Conservation (phyloP, 768 basidiomycete species). For the Omphalotus guepiniiformis region DNA sequence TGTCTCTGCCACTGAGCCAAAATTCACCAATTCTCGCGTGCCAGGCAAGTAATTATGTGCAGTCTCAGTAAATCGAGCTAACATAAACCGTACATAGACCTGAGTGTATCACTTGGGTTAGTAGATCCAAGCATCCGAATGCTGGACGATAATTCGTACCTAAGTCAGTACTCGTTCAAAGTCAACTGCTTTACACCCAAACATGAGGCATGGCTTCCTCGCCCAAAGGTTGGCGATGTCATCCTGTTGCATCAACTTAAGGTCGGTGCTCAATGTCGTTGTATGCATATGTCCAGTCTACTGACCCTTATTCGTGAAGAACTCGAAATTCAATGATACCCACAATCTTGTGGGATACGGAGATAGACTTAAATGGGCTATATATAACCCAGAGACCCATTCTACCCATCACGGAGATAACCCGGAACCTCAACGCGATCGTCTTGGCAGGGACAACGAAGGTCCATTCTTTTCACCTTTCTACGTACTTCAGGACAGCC, state of each 20-base stretch:
- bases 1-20: too few species aligned
- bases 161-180: conserved; percentile 15
- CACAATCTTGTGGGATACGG: conserved; percentile 40
- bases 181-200: conserved; percentile 51
- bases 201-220: conserved; percentile 47
- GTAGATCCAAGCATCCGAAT: conserved; percentile 2
- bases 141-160: background rate
- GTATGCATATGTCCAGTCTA: background rate
- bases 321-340: conserved; percentile 24
- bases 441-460: conserved; percentile 27
- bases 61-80: too few species aligned
- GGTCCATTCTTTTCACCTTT: conserved; percentile 42
- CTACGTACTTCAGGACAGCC: conserved; percentile 31
- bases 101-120: too few species aligned
- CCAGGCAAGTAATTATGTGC: too few species aligned
- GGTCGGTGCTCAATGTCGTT: conserved; percentile 27
- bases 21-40: too few species aligned
- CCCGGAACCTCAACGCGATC: conserved; percentile 32
- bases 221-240: conserved; percentile 42
- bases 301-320: conserved; percentile 20
- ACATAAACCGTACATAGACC: too few species aligned
- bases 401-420: conserved; percentile 33
- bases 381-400: conserved; percentile 39
- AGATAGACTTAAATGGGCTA: conserved; percentile 50
- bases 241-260: conserved; percentile 48